Evolutionary conservation across 148 eudicot species (phyloP), one percentile per base, ranked within the genome.

Genomic region (Selenicereus undatus): DNA sequence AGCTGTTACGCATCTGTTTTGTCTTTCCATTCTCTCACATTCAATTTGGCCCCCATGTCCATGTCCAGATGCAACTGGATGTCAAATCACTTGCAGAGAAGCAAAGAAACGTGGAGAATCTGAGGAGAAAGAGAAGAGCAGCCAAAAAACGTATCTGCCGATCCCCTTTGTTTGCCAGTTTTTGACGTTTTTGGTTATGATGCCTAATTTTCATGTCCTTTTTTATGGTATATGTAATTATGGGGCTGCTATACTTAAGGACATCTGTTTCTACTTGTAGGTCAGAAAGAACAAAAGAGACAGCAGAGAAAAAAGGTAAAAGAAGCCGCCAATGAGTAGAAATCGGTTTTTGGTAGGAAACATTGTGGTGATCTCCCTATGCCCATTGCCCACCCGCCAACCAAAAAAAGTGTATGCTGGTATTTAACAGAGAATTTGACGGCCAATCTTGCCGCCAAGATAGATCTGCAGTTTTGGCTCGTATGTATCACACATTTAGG

Each of bases 61-160:
- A 73, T 73, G 32, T 24, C 45, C 85, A 93, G 97, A 87, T 83
- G 11, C 69, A 73, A 80, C 72, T 91, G 89, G 87, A 95, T 86
- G 83, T 91, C 74, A 91, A 88, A 79, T 85, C 71, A 81, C 85
- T 82, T n/a, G 92, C 93, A 26, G 97, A 87, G 76, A 91, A 89
- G 81, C 88, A 90, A 29, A 88, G 84, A 83, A 89, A 83, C 80
- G 82, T 84, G 81, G 92, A 91, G 27, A 82, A 87, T 83, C 82
- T 91, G 42, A 87, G 89, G 83, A 89, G 87, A 81, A 95, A 93
- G 84, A 89, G 94, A 84, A 93, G 89, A 85, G 95, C 91, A 65
- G 88, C 88, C 68, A 95, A 95, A 85, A 95, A 88, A 88, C 96
- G 98, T 95, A 89, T 58, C 48, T 39, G 26, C 35, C 12, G 30